Conservation (phyloP, 208 protist species). For the Balamuthia mandrillaris region DNA sequence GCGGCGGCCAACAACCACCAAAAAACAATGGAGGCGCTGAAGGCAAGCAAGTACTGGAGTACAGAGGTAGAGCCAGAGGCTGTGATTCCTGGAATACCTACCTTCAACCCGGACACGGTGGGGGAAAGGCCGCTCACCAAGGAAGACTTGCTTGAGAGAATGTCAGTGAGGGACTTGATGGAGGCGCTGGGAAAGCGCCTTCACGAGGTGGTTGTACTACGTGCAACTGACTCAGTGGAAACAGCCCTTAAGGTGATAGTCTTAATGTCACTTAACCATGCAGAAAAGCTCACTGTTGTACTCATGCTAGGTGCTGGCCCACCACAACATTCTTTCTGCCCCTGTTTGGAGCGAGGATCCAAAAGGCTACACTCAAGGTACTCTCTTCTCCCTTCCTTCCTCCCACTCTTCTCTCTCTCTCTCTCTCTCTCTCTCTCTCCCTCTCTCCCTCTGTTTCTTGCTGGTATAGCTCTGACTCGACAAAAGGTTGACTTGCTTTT, state of each 20-base stretch:
- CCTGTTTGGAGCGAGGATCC: constrained; percentile 30
- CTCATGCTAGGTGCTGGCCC: background rate
- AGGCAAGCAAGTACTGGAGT: no score
- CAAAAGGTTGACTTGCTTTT: no score
- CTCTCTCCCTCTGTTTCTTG: background rate
- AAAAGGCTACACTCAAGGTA: constrained; percentile 21
- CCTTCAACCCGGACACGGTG: no score
- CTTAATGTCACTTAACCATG: background rate
- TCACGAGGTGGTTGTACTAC: background rate
- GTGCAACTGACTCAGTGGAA: background rate
- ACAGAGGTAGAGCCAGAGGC: no score
- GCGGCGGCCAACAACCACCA: no score
- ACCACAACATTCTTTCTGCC: constrained; percentile 3
- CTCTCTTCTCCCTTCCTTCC: no score
- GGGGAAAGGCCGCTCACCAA: background rate
- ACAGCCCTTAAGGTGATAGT: constrained; percentile 8
- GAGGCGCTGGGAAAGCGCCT: background rate
- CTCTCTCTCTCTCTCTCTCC: background rate
- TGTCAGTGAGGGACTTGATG: constrained; percentile 23
- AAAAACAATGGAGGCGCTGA: no score
- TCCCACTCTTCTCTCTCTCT: no score
- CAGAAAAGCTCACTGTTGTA: background rate
- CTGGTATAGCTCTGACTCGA: background rate
- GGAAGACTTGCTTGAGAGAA: background rate
- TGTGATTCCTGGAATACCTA: no score